These are phyloP conservation scores for Paragyromitra xinjiangensis DNA, from an alignment of 495 filamentous ascomycete species.

Conservation along the genomic window DNA sequence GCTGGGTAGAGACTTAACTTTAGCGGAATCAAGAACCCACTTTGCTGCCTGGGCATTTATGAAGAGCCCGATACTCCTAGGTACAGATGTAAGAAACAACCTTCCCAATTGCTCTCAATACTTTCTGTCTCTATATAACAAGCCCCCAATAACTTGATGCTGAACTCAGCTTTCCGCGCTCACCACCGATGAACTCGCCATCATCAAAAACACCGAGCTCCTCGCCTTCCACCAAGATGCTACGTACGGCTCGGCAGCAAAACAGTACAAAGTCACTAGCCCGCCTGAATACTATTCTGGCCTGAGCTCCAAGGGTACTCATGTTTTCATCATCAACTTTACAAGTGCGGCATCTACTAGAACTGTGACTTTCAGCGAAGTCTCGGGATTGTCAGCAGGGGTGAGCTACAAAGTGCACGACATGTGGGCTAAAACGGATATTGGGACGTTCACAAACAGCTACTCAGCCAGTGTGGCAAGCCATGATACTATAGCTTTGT, in stretches of 20 bases:
- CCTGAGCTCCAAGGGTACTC: constrained; percentile 58
- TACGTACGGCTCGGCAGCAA: constrained; percentile 63
- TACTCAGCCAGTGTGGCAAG: constrained; percentile 24
- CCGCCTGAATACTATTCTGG: constrained; percentile 72
- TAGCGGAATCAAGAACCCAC: constrained; percentile 61
- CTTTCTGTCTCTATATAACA: neutral
- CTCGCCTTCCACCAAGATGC: constrained; percentile 71
- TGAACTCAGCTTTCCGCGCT: constrained; percentile 58
- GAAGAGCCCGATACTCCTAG: constrained; percentile 68
- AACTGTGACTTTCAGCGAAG: constrained; percentile 32
- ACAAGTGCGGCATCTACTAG: constrained; percentile 13
- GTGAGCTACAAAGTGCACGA: constrained; percentile 43
- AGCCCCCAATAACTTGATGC: neutral
- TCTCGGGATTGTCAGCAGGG: constrained; percentile 23
- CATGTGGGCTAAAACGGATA: constrained; percentile 41
- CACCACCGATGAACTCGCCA: constrained; percentile 60
- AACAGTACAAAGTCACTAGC: constrained; percentile 65
- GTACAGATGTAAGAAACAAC: constrained; percentile 61
- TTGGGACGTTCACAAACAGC: constrained; percentile 39
- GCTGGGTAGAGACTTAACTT: constrained; percentile 56
- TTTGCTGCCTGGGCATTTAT: constrained; percentile 68
- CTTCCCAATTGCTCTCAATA: neutral
- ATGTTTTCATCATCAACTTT: constrained; percentile 45
- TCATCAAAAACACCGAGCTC: constrained; percentile 68
- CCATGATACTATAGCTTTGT: constrained; percentile 34